These are phyloP conservation scores for Xerocomellus intermedius DNA, from an alignment of 768 basidiomycete genomes.

Conservation along the genomic window DNA sequence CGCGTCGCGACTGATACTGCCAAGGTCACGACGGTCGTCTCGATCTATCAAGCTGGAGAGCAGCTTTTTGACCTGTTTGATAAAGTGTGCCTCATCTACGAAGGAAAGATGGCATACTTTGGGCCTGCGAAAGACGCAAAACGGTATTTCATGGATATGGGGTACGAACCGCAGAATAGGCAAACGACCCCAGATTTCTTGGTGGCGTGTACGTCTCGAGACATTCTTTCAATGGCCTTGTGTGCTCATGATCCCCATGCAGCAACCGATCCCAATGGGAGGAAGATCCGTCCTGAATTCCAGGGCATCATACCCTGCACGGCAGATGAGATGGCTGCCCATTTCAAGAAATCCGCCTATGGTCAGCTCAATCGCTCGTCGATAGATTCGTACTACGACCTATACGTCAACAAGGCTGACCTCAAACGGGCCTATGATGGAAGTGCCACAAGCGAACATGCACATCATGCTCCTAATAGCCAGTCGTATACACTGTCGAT, in stretches of 20 bases:
- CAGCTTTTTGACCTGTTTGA: slow-evolving; percentile 62
- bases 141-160: slow-evolving; percentile 4
- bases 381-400: slow-evolving; percentile 42
- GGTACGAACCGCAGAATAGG: slow-evolving; percentile 50
- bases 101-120: slow-evolving; percentile 10
- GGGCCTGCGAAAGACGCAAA: slow-evolving; percentile 2
- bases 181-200: slow-evolving; percentile 65
- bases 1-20: slow-evolving; percentile 61
- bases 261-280: slow-evolving; percentile 60
- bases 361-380: slow-evolving; percentile 45
- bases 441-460: slow-evolving; percentile 51
- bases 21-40: slow-evolving; percentile 62
- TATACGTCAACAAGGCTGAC: slow-evolving; percentile 46
- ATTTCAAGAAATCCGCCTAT: slow-evolving; percentile 42
- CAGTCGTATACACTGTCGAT: slow-evolving; percentile 48
- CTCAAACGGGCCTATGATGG: slow-evolving; percentile 42
- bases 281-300: slow-evolving; percentile 46
- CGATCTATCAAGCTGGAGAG: slow-evolving; percentile 84
- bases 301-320: slow-evolving; percentile 46
- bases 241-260: background rate
- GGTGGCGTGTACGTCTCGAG: slow-evolving; percentile 39
- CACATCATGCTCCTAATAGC: slow-evolving; percentile 40
- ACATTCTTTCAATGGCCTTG: slow-evolving; percentile 14
- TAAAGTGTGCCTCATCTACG: slow-evolving; percentile 29
- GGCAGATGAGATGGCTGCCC: slow-evolving; percentile 54